phyloP scores from a whole-genome alignment of 1,139 yeast genomes.

The Meyerozyma smithsonii region DNA sequence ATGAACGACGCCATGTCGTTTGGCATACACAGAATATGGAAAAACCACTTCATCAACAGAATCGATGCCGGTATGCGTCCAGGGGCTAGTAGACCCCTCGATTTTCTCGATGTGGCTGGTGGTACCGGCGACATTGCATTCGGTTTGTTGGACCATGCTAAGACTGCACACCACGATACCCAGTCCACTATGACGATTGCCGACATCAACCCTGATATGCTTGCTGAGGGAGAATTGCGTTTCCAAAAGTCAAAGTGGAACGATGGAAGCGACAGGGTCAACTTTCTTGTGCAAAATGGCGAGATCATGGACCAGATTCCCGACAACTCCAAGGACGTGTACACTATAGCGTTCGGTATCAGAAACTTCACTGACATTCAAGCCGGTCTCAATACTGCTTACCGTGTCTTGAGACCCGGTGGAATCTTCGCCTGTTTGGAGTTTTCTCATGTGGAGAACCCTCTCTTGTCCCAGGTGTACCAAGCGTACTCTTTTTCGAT shows the following conservation, averaged over 20 bases:
- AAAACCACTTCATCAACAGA: conserved; percentile 79
- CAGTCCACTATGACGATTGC: conserved; percentile 83
- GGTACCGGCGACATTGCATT: conserved; percentile 99
- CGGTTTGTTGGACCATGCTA: conserved; percentile 89
- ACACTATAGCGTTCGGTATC: conserved; percentile 96
- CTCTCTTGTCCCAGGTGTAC: conserved; percentile 67
- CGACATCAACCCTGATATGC: conserved; percentile 95
- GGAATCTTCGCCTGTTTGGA: conserved; percentile 97
- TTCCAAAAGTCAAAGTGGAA: conserved; percentile 49
- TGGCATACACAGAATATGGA: conserved; percentile 95
- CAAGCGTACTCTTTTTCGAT: conserved; percentile 85
- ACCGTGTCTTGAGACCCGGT: conserved; percentile 95
- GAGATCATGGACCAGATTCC: conserved; percentile 80
- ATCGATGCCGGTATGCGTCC: conserved; percentile 94
- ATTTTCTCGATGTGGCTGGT: conserved; percentile 95
- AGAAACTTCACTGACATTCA: conserved; percentile 94
- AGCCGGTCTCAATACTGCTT: conserved; percentile 89
- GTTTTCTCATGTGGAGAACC: conserved; percentile 86
- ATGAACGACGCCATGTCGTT: conserved; percentile 98
- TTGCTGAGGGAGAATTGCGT: conserved; percentile 83
- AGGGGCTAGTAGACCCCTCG: conserved; percentile 70
- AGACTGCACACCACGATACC: conserved; percentile 68
- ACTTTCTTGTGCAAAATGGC: conserved; percentile 87
- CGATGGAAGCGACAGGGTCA: conserved; percentile 58
- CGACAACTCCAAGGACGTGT: conserved; percentile 86